Evolutionary conservation across 148 eudicot species (phyloP), one percentile per base, ranked within the genome.

Genomic region (Heliosperma pusillum): DNA sequence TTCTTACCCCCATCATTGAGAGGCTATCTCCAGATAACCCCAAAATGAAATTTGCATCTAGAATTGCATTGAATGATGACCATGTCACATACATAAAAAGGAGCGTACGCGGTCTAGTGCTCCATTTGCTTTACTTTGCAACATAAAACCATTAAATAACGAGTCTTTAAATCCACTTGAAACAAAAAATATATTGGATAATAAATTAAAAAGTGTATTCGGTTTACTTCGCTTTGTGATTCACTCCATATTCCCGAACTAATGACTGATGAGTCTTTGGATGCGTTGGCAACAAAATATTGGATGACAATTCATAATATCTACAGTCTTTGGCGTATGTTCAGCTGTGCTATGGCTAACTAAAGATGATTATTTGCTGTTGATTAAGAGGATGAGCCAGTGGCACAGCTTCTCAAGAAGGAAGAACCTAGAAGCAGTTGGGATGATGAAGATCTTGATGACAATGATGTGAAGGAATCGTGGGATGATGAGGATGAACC

Each of bases 401-500:
- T 78, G 72, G 86, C 86, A 62, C 78, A 76, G 71, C 72, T 86
- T 71, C 72, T 81, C 5, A 87, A 83, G 78, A 89, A 91, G 83
- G 92, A 84, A 60, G 84, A 58, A n/a, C 81, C 74, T 3, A 86
- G 70, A 79, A 89, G 70, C 79, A 79, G 52, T 47, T 91, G 98
- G 97, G 96, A 92, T 73, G 98, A 94, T 74, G 98, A 94, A 86
- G 98, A 94, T 82, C 81, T 72, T 61, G 98, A 94, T 70, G 97
- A 90, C 13, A 82, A 87, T 76, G 96, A 85, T 72, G 85, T 94
- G 59, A 94, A 90, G 84, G 97, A 92, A 10, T 91, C 96, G 53
- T 94, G 98, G 98, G 98, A 94, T 74, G 98, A 94, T 84, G 97
- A 91, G 15, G 98, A 94, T 45, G 98, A 91, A 79, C 83, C 93